These are phyloP conservation scores for Gossypium schwendimanii DNA, from an alignment of 441 rosid species.

Conservation along the genomic window DNA sequence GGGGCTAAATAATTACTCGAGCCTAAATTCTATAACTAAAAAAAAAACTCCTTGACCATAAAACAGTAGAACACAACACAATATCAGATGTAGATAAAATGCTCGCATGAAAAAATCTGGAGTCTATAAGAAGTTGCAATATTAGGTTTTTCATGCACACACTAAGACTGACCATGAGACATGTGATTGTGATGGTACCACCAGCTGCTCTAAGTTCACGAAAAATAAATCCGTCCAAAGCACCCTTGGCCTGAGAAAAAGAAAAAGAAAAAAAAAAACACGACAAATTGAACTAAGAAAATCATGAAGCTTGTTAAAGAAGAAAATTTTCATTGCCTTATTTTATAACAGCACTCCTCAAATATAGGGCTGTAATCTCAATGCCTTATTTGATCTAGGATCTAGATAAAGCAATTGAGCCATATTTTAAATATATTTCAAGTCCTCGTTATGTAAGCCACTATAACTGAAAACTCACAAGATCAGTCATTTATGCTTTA, in stretches of 20 bases:
- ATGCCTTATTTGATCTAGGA: background rate
- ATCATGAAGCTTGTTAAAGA: background rate
- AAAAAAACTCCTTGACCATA: background rate
- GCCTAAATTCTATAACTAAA: background rate
- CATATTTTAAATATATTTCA: background rate
- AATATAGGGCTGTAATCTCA: background rate
- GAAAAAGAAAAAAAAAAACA: background rate
- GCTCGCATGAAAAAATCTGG: background rate
- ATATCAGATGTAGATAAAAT: background rate
- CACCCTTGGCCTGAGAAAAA: constrained; percentile 47
- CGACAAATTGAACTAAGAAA: background rate
- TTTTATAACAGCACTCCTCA: background rate
- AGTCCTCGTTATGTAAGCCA: background rate
- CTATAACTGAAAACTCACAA: background rate
- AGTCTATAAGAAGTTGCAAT: background rate
- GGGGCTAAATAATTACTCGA: too few relatives aligned
- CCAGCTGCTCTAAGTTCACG: constrained; percentile 68
- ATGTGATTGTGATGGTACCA: constrained; percentile 81
- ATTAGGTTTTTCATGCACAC: background rate
- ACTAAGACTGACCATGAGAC: constrained; percentile 72
- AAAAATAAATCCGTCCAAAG: constrained; percentile 45
- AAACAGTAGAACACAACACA: background rate
- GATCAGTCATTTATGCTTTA: background rate
- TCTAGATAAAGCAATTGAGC: background rate
- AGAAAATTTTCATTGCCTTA: background rate